phyloP scores from a whole-genome alignment of 2,329 filamentous ascomycete genomes.

The Neonectria sp. region DNA sequence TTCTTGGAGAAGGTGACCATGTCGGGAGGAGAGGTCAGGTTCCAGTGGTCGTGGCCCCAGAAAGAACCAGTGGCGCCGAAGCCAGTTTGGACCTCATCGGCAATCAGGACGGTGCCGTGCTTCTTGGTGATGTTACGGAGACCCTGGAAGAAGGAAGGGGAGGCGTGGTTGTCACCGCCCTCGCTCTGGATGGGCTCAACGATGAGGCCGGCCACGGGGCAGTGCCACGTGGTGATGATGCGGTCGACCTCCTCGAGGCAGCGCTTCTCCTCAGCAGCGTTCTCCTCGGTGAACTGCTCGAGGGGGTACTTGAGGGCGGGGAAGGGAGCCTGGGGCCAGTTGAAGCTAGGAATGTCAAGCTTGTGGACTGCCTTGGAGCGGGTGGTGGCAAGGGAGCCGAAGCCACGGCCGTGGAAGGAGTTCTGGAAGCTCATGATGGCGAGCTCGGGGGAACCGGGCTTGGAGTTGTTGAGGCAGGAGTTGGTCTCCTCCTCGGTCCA shows the following conservation, averaged over 20 bases:
- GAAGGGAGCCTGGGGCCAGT: constrained; percentile 90
- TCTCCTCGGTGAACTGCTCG: constrained; percentile 77
- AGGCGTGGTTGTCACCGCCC: constrained; percentile 88
- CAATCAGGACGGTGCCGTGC: constrained; percentile 81
- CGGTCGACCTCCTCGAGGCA: constrained; percentile 82
- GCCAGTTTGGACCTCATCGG: constrained; percentile 87
- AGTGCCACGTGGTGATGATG: constrained; percentile 76
- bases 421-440: constrained; percentile 85
- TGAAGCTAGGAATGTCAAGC: constrained; percentile 88
- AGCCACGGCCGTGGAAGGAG: constrained; percentile 86
- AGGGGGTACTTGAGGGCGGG: constrained; percentile 84
- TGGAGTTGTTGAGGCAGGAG: constrained; percentile 79
- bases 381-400: constrained; percentile 83
- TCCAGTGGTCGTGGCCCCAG: constrained; percentile 92
- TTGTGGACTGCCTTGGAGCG: constrained; percentile 89
- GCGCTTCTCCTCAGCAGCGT: constrained; percentile 78
- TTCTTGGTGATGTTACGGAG: constrained; percentile 80
- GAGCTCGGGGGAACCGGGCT: constrained; percentile 80
- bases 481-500: constrained; percentile 79
- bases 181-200: constrained; percentile 88
- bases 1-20: constrained; percentile 95
- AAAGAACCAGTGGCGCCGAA: constrained; percentile 89
- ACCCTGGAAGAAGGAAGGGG: constrained; percentile 82
- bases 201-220: constrained; percentile 80
- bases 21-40: constrained; percentile 78